These are phyloP conservation scores for Lunularia cruciata DNA, from an alignment of 225 moss, liverwort and hornwort species.

Conservation along the genomic window DNA sequence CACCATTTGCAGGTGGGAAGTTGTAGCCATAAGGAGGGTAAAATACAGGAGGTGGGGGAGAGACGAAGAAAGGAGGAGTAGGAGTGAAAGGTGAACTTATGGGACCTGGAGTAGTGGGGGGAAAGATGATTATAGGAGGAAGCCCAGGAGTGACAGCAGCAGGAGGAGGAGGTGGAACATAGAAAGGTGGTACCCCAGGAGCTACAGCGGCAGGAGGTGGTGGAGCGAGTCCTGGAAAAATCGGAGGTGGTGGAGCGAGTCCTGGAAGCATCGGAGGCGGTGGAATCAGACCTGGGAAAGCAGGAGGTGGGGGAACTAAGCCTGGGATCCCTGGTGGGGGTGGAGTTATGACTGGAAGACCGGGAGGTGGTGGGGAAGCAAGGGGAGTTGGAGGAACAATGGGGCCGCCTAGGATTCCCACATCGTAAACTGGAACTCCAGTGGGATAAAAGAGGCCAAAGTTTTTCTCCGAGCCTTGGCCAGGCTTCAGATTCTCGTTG, in stretches of 20 bases:
- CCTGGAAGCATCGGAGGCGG: background rate
- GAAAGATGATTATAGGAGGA: background rate
- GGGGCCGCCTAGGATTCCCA: slow-evolving; percentile 25
- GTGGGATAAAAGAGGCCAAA: slow-evolving; percentile 47
- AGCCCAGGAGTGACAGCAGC: background rate
- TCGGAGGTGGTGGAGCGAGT: background rate
- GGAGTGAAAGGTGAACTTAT: background rate
- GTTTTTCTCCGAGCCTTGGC: slow-evolving; percentile 37
- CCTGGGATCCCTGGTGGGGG: slow-evolving; percentile 1
- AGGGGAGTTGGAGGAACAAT: slow-evolving; percentile 3
- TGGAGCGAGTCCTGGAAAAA: background rate
- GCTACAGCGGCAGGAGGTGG: background rate
- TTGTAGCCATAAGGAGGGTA: background rate
- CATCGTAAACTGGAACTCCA: slow-evolving; percentile 39
- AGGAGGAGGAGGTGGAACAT: background rate
- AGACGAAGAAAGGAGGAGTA: background rate
- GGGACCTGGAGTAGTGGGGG: background rate
- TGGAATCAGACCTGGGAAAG: background rate
- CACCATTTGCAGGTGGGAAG: slow-evolving; percentile 16
- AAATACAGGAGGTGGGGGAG: background rate
- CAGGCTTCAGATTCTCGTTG: slow-evolving; percentile 47
- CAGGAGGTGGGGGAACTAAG: background rate
- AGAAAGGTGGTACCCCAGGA: background rate
- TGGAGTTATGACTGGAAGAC: background rate
- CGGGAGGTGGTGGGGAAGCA: background rate